These are phyloP conservation scores for Talaromyces liani DNA, from an alignment of 495 filamentous ascomycete species.

Conservation along the genomic window DNA sequence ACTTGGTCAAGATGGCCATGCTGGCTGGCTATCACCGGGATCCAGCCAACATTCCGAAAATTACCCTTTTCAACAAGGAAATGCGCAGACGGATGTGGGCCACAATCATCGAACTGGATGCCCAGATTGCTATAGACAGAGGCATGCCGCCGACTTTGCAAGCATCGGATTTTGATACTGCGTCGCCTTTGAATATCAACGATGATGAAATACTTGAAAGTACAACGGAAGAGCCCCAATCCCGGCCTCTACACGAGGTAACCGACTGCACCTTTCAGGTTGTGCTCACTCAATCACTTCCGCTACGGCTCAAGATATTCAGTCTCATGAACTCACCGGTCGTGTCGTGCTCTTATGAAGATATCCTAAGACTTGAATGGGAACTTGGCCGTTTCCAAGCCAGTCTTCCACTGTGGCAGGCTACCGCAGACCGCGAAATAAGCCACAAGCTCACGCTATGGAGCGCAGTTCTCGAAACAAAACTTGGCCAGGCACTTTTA, in stretches of 20 bases:
- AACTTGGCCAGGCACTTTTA: slow-evolving; percentile 28
- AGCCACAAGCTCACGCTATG: slow-evolving; percentile 27
- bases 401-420: slow-evolving; percentile 27
- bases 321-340: slow-evolving; percentile 35
- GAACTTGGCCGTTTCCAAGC: slow-evolving; percentile 31
- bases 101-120: slow-evolving; percentile 53
- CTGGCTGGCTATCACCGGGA: slow-evolving; percentile 51
- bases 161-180: slow-evolving; percentile 49
- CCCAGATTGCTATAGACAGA: slow-evolving; percentile 53
- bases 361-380: slow-evolving; percentile 35
- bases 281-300: slow-evolving; percentile 24
- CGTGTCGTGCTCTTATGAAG: slow-evolving; percentile 36
- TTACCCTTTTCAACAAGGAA: slow-evolving; percentile 52
- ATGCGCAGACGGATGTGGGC: slow-evolving; percentile 64
- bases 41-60: slow-evolving; percentile 40
- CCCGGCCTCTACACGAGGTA: slow-evolving; percentile 21
- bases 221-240: slow-evolving; percentile 24
- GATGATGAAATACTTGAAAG: slow-evolving; percentile 34
- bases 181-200: slow-evolving; percentile 45
- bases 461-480: slow-evolving; percentile 29
- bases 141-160: slow-evolving; percentile 52
- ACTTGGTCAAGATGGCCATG: slow-evolving; percentile 50
- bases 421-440: slow-evolving; percentile 13
- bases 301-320: slow-evolving; percentile 30
- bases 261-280: slow-evolving; percentile 35